phyloP scores from a whole-genome alignment of 495 filamentous ascomycete species.

The Lepidopterella palustris region DNA sequence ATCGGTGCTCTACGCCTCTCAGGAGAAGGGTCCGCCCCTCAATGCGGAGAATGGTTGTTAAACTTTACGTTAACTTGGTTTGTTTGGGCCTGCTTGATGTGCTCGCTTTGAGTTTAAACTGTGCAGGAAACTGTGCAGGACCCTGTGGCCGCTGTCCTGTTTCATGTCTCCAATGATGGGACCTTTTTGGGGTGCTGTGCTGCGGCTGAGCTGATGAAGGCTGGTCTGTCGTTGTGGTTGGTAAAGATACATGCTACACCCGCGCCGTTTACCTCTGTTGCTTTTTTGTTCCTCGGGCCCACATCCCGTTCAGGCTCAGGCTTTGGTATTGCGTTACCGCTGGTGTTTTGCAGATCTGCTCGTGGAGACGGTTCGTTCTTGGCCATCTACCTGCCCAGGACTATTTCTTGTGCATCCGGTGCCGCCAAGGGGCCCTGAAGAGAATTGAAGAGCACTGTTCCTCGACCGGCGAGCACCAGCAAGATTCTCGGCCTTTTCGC shows the following conservation, averaged over 20 bases:
- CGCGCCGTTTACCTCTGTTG: background rate
- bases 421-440: background rate
- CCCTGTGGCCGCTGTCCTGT: background rate
- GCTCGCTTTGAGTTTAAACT: background rate
- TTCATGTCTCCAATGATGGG: background rate
- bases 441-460: too few relatives aligned
- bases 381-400: too few relatives aligned
- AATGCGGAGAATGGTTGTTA: slow-evolving; percentile 22
- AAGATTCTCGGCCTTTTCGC: background rate
- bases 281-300: background rate
- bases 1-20: too few relatives aligned
- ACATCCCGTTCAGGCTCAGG: background rate
- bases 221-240: background rate
- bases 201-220: background rate
- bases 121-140: background rate
- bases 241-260: background rate
- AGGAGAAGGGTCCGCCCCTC: slow-evolving; percentile 19
- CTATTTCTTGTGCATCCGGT: background rate
- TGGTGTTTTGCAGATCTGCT: background rate
- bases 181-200: too few relatives aligned
- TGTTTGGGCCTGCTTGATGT: background rate
- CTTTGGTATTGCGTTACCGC: background rate
- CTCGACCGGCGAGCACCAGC: background rate
- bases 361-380: background rate
- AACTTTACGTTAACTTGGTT: too few relatives aligned